Base-by-base conservation (phyloP, 306 rosid genomes). In the Prunus mume region DNA sequence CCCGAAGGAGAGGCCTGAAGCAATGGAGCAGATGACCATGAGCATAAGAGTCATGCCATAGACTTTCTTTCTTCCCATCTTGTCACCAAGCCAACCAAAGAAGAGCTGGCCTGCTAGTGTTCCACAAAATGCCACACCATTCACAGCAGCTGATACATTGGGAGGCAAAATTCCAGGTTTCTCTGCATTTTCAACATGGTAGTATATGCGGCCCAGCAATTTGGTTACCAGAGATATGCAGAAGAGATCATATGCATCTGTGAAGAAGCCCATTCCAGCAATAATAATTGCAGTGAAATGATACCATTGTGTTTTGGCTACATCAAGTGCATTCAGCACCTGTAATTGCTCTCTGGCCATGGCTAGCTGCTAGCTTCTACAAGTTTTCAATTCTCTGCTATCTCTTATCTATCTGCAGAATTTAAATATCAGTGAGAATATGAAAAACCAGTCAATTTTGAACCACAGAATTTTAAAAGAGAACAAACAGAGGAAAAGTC, bases 21-120 rank as follows among this genome's bases (percentile, higher is more conserved):
- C 91, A 17, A 91, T 5, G 8, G 97, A 91, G 45, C 89, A 80
- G 43, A 92, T 0, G 32, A 92, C 90, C 97, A 92, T 92, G 0
- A 88, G 30, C 90, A 83, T 77, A 10, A 92, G 86, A 8, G 97
- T 92, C 83, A 92, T 72, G n/a, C 93, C 93, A 56, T 92, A 92
- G 9, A 90, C 97, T 72, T 68, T 80, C 47, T 90, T 91, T 9
- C 95, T 67, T 22, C 97, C 97, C 81, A 88, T 3, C 76, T 88
- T 90, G 79, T 92, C 96, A 2, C 97, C 96, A 5, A 92, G 86
- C 96, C 96, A 92, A n/a, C 96, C 97, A 13, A 92, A 92, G 86
- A 88, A 92, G 78, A 88, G 97, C 64, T 90, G 90, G 10, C 96
- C 97, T 0, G 87, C 57, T 18, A 92, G 76, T 4, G 96, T 92